Conservation (phyloP, 345 rosid species). For the Heritiera fomes region DNA sequence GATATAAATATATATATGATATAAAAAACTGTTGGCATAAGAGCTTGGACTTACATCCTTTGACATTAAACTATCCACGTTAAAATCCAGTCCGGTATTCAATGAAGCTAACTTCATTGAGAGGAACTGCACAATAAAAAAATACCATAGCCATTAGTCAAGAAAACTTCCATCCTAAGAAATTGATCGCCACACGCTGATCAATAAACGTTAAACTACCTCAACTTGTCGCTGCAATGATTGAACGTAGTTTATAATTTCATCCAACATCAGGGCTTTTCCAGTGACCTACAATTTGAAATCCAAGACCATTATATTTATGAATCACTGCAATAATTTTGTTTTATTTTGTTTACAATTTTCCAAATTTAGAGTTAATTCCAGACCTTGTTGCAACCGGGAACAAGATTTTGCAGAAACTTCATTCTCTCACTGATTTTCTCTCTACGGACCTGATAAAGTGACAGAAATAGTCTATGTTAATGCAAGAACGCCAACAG, state of each 20-base stretch:
- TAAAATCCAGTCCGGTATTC: slow-evolving; percentile 71
- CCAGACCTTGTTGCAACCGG: slow-evolving; percentile 89
- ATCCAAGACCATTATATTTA: not conserved
- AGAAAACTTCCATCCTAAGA: slow-evolving; percentile 30
- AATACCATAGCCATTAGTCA: slow-evolving; percentile 12
- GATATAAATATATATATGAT: not conserved
- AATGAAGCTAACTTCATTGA: slow-evolving; percentile 95
- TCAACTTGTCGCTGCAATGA: slow-evolving; percentile 92
- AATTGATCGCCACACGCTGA: slow-evolving; percentile 21
- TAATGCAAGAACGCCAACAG: slow-evolving; percentile 4
- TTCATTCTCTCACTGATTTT: slow-evolving; percentile 97
- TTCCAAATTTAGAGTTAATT: not conserved
- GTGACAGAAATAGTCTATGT: not conserved
- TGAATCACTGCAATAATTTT: not conserved
- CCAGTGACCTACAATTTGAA: slow-evolving; percentile 62
- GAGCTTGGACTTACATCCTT: slow-evolving; percentile 62
- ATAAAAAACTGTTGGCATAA: not conserved
- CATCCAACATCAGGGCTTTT: slow-evolving; percentile 87
- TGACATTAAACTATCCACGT: slow-evolving; percentile 53
- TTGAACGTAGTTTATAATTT: slow-evolving; percentile 89
- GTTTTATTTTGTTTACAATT: not conserved
- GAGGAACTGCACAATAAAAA: slow-evolving; percentile 61
- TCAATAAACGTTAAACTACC: slow-evolving; percentile 44
- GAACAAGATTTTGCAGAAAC: slow-evolving; percentile 94
- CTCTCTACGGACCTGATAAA: slow-evolving; percentile 76